Percentiles rank a stretch among this genome's conserved stretches.
These are phyloP conservation scores for Ottelia alismoides DNA, from an alignment of 106 monocot species.

Conservation along the genomic window DNA sequence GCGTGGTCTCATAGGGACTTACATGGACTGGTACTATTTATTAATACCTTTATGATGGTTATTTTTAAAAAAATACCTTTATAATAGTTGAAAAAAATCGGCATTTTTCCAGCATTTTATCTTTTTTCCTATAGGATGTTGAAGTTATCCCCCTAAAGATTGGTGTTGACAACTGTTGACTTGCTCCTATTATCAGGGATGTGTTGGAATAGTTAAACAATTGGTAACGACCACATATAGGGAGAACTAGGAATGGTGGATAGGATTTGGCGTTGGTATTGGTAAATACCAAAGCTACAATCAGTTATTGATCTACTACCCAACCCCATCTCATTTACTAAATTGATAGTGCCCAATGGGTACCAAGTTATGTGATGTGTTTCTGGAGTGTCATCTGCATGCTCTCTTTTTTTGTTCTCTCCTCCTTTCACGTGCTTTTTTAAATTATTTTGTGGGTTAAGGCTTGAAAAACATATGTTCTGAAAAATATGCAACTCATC, in stretches of 20 bases:
- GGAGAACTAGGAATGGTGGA: no score
- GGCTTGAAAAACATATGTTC: slow-evolving; percentile 1
- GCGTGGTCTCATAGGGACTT: slow-evolving; percentile 88
- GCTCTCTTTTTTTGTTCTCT: background rate
- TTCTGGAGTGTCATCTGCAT: background rate
- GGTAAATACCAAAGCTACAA: no score
- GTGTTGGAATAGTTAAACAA: no score
- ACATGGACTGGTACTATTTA: slow-evolving; percentile 69
- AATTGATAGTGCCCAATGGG: background rate
- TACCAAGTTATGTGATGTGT: background rate
- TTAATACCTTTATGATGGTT: background rate
- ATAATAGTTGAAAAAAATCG: background rate
- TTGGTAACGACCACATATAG: no score
- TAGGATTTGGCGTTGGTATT: no score
- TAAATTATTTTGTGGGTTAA: background rate
- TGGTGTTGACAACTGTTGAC: background rate
- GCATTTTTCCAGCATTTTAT: no score
- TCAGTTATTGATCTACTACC: no score
- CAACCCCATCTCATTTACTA: background rate
- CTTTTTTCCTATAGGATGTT: no score
- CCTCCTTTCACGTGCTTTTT: background rate
- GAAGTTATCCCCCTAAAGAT: no score
- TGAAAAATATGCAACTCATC: no score
- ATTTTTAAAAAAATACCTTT: background rate
- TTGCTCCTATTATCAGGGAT: background rate